phyloP scores from a whole-genome alignment of 768 basidiomycete genomes.

The Thelephora ganbajun region DNA sequence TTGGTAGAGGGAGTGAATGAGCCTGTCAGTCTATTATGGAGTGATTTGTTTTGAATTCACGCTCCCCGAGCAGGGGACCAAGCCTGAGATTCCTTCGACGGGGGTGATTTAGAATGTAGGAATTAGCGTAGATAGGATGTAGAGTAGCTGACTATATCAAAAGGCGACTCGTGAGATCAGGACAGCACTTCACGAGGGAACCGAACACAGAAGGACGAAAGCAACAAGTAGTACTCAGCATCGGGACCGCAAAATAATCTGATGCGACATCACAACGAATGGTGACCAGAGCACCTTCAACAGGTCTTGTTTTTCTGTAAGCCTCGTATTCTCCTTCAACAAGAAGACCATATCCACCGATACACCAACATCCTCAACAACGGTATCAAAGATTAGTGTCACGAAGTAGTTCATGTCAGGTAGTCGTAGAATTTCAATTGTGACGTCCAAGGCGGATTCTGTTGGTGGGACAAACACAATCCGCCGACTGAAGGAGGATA shows the following conservation, averaged over 20 bases:
- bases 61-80: too few relatives aligned
- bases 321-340: slow-evolving; percentile 11
- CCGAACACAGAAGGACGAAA: too few relatives aligned
- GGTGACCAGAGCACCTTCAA: slow-evolving; percentile 7
- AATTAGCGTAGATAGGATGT: too few relatives aligned
- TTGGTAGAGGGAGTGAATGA: slow-evolving; percentile 24
- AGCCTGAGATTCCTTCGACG: too few relatives aligned
- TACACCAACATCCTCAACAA: not conserved
- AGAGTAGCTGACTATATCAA: too few relatives aligned
- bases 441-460: slow-evolving; percentile 9
- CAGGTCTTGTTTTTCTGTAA: slow-evolving; percentile 1
- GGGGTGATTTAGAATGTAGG: not conserved
- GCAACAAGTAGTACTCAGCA: too few relatives aligned
- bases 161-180: too few relatives aligned
- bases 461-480: not conserved
- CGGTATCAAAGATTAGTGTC: not conserved
- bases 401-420: slow-evolving; percentile 7
- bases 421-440: slow-evolving; percentile 3
- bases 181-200: too few relatives aligned
- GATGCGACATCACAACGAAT: slow-evolving; percentile 13
- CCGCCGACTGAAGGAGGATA: slow-evolving; percentile 9
- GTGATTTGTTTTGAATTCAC: slow-evolving; percentile 7
- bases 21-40: slow-evolving; percentile 42
- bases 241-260: slow-evolving; percentile 7
- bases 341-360: slow-evolving; percentile 12